Evolutionary conservation across 768 basidiomycete species (phyloP).

Genomic region (Galerina marginata): DNA sequence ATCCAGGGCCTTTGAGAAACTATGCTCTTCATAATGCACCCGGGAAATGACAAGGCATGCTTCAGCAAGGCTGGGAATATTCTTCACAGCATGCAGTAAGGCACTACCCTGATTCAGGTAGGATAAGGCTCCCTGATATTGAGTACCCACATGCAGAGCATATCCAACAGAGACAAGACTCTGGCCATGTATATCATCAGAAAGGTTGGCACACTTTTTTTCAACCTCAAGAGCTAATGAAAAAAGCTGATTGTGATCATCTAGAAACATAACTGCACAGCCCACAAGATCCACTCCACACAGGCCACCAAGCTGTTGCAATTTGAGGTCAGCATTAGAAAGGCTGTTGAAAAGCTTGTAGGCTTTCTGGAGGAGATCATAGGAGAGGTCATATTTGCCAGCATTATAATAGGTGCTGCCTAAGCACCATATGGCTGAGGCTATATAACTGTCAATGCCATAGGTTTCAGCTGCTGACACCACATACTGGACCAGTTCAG

Average conservation of each 20-base stretch:
- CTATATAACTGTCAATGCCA: not conserved
- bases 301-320: not conserved
- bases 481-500: not conserved
- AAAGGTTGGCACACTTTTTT: conserved; percentile 2
- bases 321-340: not conserved
- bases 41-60: no score
- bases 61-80: not conserved
- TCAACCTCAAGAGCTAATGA: not conserved
- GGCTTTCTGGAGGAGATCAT: not conserved
- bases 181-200: conserved; percentile 5
- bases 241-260: not conserved
- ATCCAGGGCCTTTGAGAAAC: not conserved
- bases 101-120: not conserved
- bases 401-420: not conserved
- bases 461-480: not conserved
- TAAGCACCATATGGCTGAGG: not conserved
- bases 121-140: not conserved
- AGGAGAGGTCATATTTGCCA: not conserved
- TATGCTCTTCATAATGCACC: no score
- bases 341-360: conserved; percentile 5
- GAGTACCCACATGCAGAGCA: not conserved
- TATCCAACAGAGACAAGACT: conserved; percentile 1
- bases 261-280: no score
- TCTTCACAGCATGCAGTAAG: not conserved
- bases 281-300: conserved; percentile 8